Conservation (phyloP, 768 basidiomycete genomes). For the Agrocybe chaxingu region DNA sequence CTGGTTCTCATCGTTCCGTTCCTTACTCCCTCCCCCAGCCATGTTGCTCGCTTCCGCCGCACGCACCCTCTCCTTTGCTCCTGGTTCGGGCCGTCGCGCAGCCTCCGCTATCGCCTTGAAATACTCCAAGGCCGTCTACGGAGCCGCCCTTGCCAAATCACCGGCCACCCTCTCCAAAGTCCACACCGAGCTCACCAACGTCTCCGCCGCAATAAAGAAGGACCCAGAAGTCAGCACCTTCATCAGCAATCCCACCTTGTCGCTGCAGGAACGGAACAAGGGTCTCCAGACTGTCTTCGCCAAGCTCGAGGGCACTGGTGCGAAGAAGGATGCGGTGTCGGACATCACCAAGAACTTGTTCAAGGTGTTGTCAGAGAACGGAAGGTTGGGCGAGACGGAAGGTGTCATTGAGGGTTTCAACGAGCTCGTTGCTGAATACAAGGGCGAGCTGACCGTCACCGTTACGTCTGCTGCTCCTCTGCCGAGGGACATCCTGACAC, state of each 20-base stretch:
- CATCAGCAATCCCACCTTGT: slow-evolving; percentile 89
- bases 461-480: slow-evolving; percentile 88
- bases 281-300: slow-evolving; percentile 69
- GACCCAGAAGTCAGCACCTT: slow-evolving; percentile 66
- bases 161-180: slow-evolving; percentile 81
- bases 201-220: slow-evolving; percentile 67
- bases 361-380: slow-evolving; percentile 87
- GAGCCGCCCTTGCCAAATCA: slow-evolving; percentile 80
- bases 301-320: slow-evolving; percentile 55
- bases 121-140: slow-evolving; percentile 81
- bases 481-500: slow-evolving; percentile 67
- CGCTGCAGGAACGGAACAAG: slow-evolving; percentile 66
- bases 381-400: slow-evolving; percentile 78
- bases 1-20: slow-evolving; percentile 20
- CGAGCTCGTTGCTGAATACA: slow-evolving; percentile 82
- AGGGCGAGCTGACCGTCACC: slow-evolving; percentile 88
- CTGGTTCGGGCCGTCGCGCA: slow-evolving; percentile 62
- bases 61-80: slow-evolving; percentile 45
- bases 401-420: slow-evolving; percentile 92
- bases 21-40: slow-evolving; percentile 17
- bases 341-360: slow-evolving; percentile 93
- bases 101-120: slow-evolving; percentile 78
- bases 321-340: slow-evolving; percentile 74
- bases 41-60: slow-evolving; percentile 58
- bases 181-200: slow-evolving; percentile 73